These are phyloP conservation scores for Chrysopogon serrulatus DNA, from an alignment of 176 grass and related monocot genomes.

Conservation along the genomic window DNA sequence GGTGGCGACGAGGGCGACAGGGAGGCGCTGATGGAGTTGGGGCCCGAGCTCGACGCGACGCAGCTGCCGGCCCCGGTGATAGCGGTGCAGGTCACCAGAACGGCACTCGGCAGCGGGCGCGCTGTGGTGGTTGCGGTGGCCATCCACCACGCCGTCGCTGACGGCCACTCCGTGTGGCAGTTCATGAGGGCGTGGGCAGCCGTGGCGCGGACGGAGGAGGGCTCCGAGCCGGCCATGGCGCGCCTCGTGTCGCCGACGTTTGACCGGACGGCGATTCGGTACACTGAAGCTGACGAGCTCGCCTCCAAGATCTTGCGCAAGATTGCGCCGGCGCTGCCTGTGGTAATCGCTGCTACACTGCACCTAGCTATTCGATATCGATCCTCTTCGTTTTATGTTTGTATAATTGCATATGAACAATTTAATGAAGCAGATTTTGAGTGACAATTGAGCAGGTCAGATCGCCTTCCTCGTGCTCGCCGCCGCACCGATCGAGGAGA, in stretches of 20 bases:
- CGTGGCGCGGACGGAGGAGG: background rate
- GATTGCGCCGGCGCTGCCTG: constrained; percentile 30
- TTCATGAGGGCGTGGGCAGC: constrained; percentile 44
- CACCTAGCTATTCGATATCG: too few relatives aligned
- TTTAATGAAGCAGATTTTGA: background rate
- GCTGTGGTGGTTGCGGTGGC: constrained; percentile 13
- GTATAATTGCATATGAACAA: background rate
- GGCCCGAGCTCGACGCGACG: background rate
- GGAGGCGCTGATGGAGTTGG: constrained; percentile 18
- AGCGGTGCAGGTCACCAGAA: constrained; percentile 43
- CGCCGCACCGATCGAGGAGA: background rate
- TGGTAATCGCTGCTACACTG: background rate
- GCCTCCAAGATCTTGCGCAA: background rate
- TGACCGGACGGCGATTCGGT: constrained; percentile 25
- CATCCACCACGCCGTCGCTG: constrained; percentile 37
- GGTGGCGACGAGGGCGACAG: constrained; percentile 23
- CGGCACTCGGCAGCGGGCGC: background rate
- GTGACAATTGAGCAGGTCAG: background rate
- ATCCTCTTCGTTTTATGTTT: too few relatives aligned
- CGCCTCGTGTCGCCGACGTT: background rate
- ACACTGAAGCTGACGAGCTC: constrained; percentile 7
- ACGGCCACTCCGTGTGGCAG: constrained; percentile 48
- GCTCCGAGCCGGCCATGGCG: background rate
- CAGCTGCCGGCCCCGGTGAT: constrained; percentile 32
- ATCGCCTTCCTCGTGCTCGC: background rate